Base-by-base conservation (phyloP, 1,139 yeast species). In the Yamadazyma membranifaciens region DNA sequence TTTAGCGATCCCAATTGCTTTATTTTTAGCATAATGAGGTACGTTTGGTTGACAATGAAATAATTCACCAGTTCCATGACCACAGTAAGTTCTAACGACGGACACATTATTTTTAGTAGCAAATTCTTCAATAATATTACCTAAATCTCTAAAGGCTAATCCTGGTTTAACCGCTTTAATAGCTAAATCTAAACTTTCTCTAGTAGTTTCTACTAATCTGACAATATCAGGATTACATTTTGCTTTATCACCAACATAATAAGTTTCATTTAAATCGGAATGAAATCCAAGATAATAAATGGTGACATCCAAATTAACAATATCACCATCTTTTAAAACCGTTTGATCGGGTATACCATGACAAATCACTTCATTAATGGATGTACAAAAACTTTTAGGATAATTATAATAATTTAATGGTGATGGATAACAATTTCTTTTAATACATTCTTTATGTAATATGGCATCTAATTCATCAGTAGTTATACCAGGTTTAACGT, bases 321-420 rank as follows among this genome's bases (percentile, higher is more conserved):
- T 92, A 60, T 94, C 99, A 40, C 99, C 98, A 54, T 92, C 98
- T 60, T 87, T 68, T 47, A 94, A 73, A 31, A 80, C 81, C 41
- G 91, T 78, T 65, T 86, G 76, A 62, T 94, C 98, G 20, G 98
- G 98, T 45, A 92, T 87, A 50, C 99, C 99, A 62, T 92, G 99
- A 62, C 99, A 92, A 46, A 92, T 87, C 44, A 89, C 83, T 67
- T 92, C 98, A 62, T 94, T 91, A 33, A 94, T 82, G 6, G 97
- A 88, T 1, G 97, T 88, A 67, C 98, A 94, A 35, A 88, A 78
- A 26, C 95, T 83, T 62, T 89, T 91, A 31, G 98, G 98, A 68
- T 81, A 94, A 63, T 88, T 87, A 69, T 85, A 92, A 67, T 94
- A 94, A 68, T 94, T 94, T 48, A 92, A 73, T 4, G 99, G 96